phyloP scores from a whole-genome alignment of 2,329 filamentous ascomycete species.

The Alternaria brassicae region DNA sequence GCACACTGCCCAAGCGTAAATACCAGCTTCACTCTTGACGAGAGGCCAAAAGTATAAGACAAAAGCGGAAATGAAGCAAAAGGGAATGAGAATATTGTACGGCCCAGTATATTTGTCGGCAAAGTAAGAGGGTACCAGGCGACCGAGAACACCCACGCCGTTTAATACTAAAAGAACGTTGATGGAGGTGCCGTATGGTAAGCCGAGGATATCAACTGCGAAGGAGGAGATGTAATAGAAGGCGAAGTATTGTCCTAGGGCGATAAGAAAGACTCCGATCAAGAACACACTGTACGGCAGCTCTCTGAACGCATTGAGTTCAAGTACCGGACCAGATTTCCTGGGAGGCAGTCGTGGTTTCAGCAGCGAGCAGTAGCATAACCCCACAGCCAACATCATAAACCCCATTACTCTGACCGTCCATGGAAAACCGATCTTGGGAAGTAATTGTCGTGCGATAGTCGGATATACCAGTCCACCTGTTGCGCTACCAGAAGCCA shows the following conservation, averaged over 20 bases:
- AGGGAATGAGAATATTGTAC: slow-evolving; percentile 64
- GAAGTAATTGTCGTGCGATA: slow-evolving; percentile 61
- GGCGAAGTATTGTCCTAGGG: slow-evolving; percentile 51
- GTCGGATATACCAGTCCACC: slow-evolving; percentile 71
- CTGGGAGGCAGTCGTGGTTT: slow-evolving; percentile 54
- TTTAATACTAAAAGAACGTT: slow-evolving; percentile 65
- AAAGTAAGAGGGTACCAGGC: slow-evolving; percentile 61
- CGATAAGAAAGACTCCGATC: slow-evolving; percentile 44
- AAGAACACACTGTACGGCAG: slow-evolving; percentile 50
- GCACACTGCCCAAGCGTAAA: slow-evolving; percentile 55
- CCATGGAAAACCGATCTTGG: slow-evolving; percentile 69
- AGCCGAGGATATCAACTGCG: slow-evolving; percentile 52
- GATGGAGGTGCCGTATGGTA: slow-evolving; percentile 60
- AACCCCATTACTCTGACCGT: slow-evolving; percentile 69
- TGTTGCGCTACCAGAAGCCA: slow-evolving; percentile 65
- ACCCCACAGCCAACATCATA: slow-evolving; percentile 59
- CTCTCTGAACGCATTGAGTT: slow-evolving; percentile 53
- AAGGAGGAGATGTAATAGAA: slow-evolving; percentile 57
- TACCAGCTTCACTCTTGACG: slow-evolving; percentile 50
- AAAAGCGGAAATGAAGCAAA: slow-evolving; percentile 55
- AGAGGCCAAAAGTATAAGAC: slow-evolving; percentile 65
- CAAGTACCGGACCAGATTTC: slow-evolving; percentile 53
- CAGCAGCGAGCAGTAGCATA: slow-evolving; percentile 48
- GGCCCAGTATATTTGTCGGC: slow-evolving; percentile 63
- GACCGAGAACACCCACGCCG: slow-evolving; percentile 63